A percentile compares a stretch with the other conserved stretches of the same genome.
Conservation (phyloP, 805 yeast genomes). For the Danielia oregonensis region DNA sequence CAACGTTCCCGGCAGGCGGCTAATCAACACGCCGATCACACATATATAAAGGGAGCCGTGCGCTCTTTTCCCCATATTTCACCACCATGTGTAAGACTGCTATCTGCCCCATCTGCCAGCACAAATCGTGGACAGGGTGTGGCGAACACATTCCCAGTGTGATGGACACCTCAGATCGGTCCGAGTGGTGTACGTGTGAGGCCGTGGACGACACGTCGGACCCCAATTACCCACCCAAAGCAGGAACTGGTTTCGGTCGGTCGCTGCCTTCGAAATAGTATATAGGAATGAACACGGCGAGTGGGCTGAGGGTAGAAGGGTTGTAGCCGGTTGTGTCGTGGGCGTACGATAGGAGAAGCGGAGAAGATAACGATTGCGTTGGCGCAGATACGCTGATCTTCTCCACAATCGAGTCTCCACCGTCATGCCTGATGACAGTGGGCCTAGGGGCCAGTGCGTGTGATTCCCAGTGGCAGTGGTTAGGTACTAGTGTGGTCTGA, state of each 20-base stretch:
- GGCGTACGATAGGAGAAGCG: too few relatives aligned
- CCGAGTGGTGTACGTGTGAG: conserved; percentile 54
- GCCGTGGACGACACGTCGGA: conserved; percentile 38
- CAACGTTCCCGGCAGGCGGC: too few relatives aligned
- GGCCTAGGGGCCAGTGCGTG: too few relatives aligned
- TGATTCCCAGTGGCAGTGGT: too few relatives aligned
- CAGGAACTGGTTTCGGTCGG: conserved; percentile 57
- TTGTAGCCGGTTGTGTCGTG: neutral
- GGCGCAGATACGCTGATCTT: too few relatives aligned
- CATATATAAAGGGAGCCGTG: too few relatives aligned
- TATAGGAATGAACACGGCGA: neutral
- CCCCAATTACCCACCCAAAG: conserved; percentile 52
- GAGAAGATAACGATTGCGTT: too few relatives aligned
- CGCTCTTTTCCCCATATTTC: neutral
- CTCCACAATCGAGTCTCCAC: too few relatives aligned
- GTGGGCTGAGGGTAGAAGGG: neutral
- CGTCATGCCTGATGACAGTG: too few relatives aligned
- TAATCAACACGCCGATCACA: too few relatives aligned
- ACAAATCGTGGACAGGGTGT: conserved; percentile 65
- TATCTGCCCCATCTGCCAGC: conserved; percentile 40
- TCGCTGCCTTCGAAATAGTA: conserved; percentile 2
- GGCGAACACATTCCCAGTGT: conserved; percentile 52
- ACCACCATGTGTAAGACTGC: conserved; percentile 31
- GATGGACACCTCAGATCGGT: conserved; percentile 49
- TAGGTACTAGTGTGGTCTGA: too few relatives aligned